Percentiles rank a stretch among this genome's conserved stretches.
phyloP scores from a whole-genome alignment of 768 basidiomycete species.

The Phylloporus sp. region DNA sequence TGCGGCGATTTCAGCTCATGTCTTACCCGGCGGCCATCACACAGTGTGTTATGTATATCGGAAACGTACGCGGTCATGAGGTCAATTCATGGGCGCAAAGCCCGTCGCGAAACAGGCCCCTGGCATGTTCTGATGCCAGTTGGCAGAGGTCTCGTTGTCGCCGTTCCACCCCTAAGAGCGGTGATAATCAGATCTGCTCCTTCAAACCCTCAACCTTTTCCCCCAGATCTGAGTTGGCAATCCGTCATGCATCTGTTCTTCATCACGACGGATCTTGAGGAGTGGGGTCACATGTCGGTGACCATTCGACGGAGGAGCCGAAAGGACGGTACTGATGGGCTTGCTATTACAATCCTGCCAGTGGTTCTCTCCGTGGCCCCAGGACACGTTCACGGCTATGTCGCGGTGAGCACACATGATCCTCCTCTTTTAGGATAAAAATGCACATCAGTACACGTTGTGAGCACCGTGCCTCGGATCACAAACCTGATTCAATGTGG shows the following conservation, averaged over 20 bases:
- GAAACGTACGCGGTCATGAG: constrained; percentile 1
- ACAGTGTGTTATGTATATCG: neutral
- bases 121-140: neutral
- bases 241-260: too few species aligned
- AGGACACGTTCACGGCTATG: constrained; percentile 1
- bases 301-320: neutral
- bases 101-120: neutral
- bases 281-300: neutral
- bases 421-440: constrained; percentile 1
- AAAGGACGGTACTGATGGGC: neutral
- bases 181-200: neutral
- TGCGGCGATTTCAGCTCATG: neutral
- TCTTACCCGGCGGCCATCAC: neutral
- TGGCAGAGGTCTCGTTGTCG: neutral
- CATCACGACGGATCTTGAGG: neutral
- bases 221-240: neutral
- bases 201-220: neutral
- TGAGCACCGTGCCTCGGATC: constrained; percentile 8
- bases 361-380: neutral
- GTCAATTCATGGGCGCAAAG: constrained; percentile 1
- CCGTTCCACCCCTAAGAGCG: constrained; percentile 1
- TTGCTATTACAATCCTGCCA: neutral
- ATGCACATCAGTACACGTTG: constrained; percentile 3
- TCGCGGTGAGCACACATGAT: neutral
- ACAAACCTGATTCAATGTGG: constrained; percentile 1